These are phyloP conservation scores for Neofusicoccum kwambonambiense DNA, from an alignment of 2,329 filamentous ascomycete genomes.

Conservation along the genomic window DNA sequence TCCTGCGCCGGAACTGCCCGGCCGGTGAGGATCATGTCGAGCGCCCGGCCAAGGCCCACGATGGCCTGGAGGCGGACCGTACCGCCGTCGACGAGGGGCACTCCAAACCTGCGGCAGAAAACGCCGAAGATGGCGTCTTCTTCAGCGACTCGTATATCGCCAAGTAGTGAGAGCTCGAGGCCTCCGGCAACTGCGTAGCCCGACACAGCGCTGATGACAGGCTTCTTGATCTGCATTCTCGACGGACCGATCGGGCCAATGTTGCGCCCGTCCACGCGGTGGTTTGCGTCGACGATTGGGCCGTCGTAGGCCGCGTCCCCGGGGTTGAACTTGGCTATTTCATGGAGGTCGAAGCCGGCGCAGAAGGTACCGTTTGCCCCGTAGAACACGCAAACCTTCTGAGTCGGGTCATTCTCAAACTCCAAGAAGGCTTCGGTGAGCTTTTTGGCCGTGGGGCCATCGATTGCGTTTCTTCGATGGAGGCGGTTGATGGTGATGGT, in stretches of 20 bases:
- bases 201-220: conserved; percentile 52
- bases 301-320: neutral
- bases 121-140: conserved; percentile 56
- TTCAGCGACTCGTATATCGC: conserved; percentile 55
- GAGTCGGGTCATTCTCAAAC: conserved; percentile 51
- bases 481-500: conserved; percentile 57
- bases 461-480: conserved; percentile 53
- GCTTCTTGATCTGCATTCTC: conserved; percentile 51
- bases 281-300: conserved; percentile 23
- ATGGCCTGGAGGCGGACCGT: conserved; percentile 54
- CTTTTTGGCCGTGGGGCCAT: conserved; percentile 48
- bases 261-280: conserved; percentile 38
- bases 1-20: conserved; percentile 50
- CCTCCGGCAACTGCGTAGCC: conserved; percentile 57
- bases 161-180: conserved; percentile 54
- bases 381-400: conserved; percentile 55
- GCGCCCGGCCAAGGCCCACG: conserved; percentile 46
- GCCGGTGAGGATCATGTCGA: conserved; percentile 58
- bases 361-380: conserved; percentile 52
- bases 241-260: conserved; percentile 55
- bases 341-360: conserved; percentile 54
- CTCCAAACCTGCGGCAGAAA: conserved; percentile 55
- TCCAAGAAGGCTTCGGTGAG: conserved; percentile 49
- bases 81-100: conserved; percentile 53
- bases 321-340: conserved; percentile 33